Evolutionary conservation across 768 basidiomycete genomes (phyloP).

Genomic region (Leccinellum albellum): DNA sequence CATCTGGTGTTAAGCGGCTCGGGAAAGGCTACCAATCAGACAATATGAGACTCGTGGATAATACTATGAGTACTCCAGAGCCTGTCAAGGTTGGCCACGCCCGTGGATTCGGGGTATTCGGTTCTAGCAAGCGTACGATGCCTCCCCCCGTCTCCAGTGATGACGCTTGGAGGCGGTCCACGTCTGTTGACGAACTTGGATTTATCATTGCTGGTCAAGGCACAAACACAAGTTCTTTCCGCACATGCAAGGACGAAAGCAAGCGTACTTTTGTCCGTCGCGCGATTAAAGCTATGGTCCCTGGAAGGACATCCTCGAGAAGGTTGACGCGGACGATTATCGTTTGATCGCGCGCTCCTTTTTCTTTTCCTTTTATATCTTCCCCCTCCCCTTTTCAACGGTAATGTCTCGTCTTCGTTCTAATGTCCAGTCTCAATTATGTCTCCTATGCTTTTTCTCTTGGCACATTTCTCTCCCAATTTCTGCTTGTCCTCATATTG

Average conservation of each 20-base stretch:
- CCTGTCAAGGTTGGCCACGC: slow-evolving; percentile 15
- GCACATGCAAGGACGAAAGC: slow-evolving; percentile 35
- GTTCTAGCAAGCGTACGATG: slow-evolving; percentile 50
- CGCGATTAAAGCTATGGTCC: slow-evolving; percentile 74
- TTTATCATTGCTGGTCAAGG: slow-evolving; percentile 39
- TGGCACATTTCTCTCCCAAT: slow-evolving; percentile 3
- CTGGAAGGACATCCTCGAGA: slow-evolving; percentile 53
- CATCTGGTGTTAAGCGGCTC: slow-evolving; percentile 72
- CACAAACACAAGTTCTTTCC: slow-evolving; percentile 17
- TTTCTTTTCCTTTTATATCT: neutral
- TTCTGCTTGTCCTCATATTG: slow-evolving; percentile 27
- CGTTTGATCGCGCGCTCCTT: slow-evolving; percentile 13
- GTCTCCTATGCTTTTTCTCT: slow-evolving; percentile 13
- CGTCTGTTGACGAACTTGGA: slow-evolving; percentile 66
- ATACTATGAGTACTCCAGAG: slow-evolving; percentile 24
- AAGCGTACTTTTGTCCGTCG: slow-evolving; percentile 56
- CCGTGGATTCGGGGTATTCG: slow-evolving; percentile 29
- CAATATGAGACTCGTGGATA: slow-evolving; percentile 42
- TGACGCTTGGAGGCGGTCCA: slow-evolving; percentile 42
- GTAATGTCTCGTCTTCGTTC: slow-evolving; percentile 10
- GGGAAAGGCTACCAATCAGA: slow-evolving; percentile 83
- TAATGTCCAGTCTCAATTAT: slow-evolving; percentile 13
- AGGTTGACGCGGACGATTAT: slow-evolving; percentile 42
- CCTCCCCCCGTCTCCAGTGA: slow-evolving; percentile 72
- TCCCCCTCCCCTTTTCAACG: neutral